A percentile compares a stretch with the other conserved stretches of the same genome.
Conservation (phyloP, 2,329 filamentous ascomycete genomes). For the Botrytis aclada region DNA sequence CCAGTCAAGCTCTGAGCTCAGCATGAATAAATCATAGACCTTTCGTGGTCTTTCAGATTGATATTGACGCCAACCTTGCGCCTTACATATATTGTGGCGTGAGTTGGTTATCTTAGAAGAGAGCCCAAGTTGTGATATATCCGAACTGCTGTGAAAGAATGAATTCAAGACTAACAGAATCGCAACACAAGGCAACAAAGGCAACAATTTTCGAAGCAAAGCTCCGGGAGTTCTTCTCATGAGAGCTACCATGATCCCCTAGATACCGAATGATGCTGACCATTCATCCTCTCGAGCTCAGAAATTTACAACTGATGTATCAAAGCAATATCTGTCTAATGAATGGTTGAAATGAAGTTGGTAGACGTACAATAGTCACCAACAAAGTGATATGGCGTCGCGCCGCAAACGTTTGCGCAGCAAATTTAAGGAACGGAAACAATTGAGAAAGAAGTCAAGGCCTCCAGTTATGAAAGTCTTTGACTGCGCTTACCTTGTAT, state of each 20-base stretch:
- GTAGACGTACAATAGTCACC: background rate
- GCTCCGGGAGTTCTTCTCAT: background rate
- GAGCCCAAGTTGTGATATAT: background rate
- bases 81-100: background rate
- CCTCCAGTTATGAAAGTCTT: background rate
- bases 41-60: constrained; percentile 40
- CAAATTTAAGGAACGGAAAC: background rate
- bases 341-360: background rate
- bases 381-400: background rate
- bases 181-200: background rate
- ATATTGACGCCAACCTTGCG: constrained; percentile 21
- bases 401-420: background rate
- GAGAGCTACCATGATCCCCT: background rate
- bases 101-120: background rate
- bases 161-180: background rate
- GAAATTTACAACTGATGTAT: background rate
- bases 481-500: background rate
- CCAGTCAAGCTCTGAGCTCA: constrained; percentile 63
- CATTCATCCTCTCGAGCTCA: background rate
- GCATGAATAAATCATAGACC: constrained; percentile 60
- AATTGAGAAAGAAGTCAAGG: background rate
- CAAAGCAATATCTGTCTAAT: background rate
- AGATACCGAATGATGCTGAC: constrained; percentile 3
- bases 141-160: background rate
- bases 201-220: background rate